Base-by-base conservation (phyloP, 1,139 yeast species). In the Taphrina deformans region DNA sequence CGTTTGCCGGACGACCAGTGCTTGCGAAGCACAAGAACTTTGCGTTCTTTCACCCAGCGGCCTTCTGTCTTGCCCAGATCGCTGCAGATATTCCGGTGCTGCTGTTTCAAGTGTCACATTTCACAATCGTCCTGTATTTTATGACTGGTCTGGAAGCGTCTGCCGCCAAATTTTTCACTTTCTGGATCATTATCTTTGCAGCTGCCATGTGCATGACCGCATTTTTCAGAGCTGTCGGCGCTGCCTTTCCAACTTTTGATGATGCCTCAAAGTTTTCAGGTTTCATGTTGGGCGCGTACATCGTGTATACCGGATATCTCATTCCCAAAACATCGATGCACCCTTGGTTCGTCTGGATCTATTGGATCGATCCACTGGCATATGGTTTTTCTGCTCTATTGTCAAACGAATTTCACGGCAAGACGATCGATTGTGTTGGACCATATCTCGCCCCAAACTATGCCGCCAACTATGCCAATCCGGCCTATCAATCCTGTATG, bases 261-360 rank as follows among this genome's bases (percentile, higher is more conserved):
- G 85, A 84, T 70, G 88, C 92, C n/a, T 82, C 87, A 85, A 83
- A 88, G 27, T 90, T 91, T 1, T 88, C 92, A 1, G 79, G 89
- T n/a, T 75, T 86, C 62, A 71, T 87, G 58, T 76, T 88, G 70
- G 75, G 86, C 68, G 85, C 83, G 2, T 72, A 88, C 75, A 79
- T 84, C 21, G 80, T 87, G 74, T 87, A 80, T 75, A 84, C 90
- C 21, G 95, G 95, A 67, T 88, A 87, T 75, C 85, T 85, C 29
- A 45, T 82, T 82, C 65, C 81, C 79, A 80, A 66, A 23, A 24
- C 45, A 35, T 24, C 86, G 87, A 88, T 59, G 64, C 55, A 21
- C 10, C 61, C 46, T 10, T 59, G 64, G 64, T 81, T 81, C 82
- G 68, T 41, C 41, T 88, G 95, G 95, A 83, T 88, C 44, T 79